Evolutionary conservation across 2,329 filamentous ascomycete species (phyloP), one percentile per base, ranked within the genome.

Genomic region (Phaeosphaeria sp.): DNA sequence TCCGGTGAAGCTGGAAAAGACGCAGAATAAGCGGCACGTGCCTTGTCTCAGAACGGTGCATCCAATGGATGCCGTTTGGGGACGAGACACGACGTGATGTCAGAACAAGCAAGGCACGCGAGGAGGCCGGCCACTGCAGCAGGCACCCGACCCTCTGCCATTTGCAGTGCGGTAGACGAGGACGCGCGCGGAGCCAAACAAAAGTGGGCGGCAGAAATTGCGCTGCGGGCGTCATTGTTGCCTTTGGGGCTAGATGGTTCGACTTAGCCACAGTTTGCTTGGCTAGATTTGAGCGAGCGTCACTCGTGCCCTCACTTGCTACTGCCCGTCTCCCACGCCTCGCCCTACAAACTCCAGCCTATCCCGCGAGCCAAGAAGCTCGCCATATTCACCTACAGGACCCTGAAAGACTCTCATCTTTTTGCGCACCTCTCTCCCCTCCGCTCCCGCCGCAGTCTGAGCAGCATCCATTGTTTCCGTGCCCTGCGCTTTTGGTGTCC

Each of bases 31-130:
- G n/a, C 4, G 20, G 3, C 40, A 44, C 18, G n/a, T 22, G 42
- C 42, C 18, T 6, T 44, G 58, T 56, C 51, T 33, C 42, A 11
- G 18, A 21, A 17, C 45, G 45, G 45, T n/a, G 45, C 25, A 17
- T 13, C 9, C 18, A 33, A 24, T 27, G 5, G 30, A 13, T 20
- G 50, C 40, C 15, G 33, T 40, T 33, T 36, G 3, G 6, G 30
- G 5, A 36, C 30, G 11, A 36, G 30, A 13, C 30, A 36, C 18
- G 59, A 20, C 20, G 61, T 60, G 56, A 65, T 59, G 61, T 59
- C 57, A 63, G 53, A 22, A 9, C 9, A 44, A 44, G 42, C 15
- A 36, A 55, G 18, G 53, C 25, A 18, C 46, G 30, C 30, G n/a
- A n/a, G n/a, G 30, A 36, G 30, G 30, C 30, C 30, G 30, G 30